These are phyloP conservation scores for Pseudogymnoascus destructans DNA, from an alignment of 2,329 filamentous ascomycete species.

Conservation along the genomic window DNA sequence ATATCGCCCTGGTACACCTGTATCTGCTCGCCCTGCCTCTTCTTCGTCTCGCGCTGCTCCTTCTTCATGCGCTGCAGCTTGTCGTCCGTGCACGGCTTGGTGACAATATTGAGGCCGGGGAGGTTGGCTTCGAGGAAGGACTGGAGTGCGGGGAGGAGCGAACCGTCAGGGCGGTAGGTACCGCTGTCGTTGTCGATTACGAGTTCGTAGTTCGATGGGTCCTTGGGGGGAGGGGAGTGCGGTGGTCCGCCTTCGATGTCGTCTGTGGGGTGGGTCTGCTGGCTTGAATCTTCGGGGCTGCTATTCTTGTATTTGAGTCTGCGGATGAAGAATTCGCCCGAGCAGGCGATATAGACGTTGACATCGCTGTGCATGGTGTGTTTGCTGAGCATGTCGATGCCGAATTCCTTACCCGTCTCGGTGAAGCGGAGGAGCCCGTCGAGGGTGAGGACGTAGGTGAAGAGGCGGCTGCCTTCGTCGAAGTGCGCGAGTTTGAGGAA, in stretches of 20 bases:
- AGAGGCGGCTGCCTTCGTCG: slow-evolving; percentile 73
- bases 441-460: slow-evolving; percentile 83
- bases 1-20: slow-evolving; percentile 42
- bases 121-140: slow-evolving; percentile 60
- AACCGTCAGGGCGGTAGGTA: slow-evolving; percentile 78
- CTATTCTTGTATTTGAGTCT: slow-evolving; percentile 39
- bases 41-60: slow-evolving; percentile 62
- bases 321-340: slow-evolving; percentile 84
- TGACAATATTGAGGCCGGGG: slow-evolving; percentile 60
- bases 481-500: slow-evolving; percentile 81
- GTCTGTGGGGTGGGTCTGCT: slow-evolving; percentile 39
- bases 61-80: slow-evolving; percentile 62
- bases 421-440: slow-evolving; percentile 84
- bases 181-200: slow-evolving; percentile 93
- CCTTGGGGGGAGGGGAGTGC: slow-evolving; percentile 30
- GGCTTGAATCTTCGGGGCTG: slow-evolving; percentile 31
- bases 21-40: slow-evolving; percentile 40
- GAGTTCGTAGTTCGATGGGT: slow-evolving; percentile 60
- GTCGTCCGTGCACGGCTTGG: slow-evolving; percentile 68
- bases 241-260: slow-evolving; percentile 37
- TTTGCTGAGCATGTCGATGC: slow-evolving; percentile 84
- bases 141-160: slow-evolving; percentile 58
- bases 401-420: slow-evolving; percentile 90
- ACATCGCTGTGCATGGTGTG: slow-evolving; percentile 97
- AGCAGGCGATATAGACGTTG: slow-evolving; percentile 78